phyloP scores from a whole-genome alignment of 306 rosid species.

The Canavalia ensiformis region DNA sequence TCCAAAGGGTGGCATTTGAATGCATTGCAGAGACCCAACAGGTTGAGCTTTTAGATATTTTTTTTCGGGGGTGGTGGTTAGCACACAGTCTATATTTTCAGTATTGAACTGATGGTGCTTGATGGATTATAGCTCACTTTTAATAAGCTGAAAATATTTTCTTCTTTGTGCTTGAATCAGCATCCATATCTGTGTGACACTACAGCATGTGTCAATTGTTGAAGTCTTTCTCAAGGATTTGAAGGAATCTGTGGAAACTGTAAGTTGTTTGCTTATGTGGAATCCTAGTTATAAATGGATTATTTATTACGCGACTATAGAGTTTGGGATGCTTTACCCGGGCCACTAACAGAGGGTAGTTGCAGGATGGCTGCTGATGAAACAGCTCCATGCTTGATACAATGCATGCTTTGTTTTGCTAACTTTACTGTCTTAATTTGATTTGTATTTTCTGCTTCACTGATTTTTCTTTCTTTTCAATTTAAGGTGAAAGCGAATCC shows the following conservation, averaged over 20 bases:
- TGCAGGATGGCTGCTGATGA: conserved; percentile 29
- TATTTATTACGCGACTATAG: neutral
- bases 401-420: neutral
- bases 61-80: neutral
- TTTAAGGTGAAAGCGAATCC: conserved; percentile 90
- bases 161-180: conserved; percentile 59
- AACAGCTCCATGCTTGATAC: conserved; percentile 22
- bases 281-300: conserved; percentile 36
- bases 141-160: conserved; percentile 42
- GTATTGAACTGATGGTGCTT: conserved; percentile 15
- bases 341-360: conserved; percentile 32
- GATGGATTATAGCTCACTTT: conserved; percentile 30
- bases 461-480: neutral
- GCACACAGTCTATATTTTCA: neutral
- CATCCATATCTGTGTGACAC: conserved; percentile 91
- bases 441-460: conserved; percentile 21
- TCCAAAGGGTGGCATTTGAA: conserved; percentile 99
- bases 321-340: conserved; percentile 11
- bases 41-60: conserved; percentile 52
- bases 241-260: conserved; percentile 78
- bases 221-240: conserved; percentile 81
- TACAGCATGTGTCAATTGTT: conserved; percentile 77
- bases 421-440: conserved; percentile 17
- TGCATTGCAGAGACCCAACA: conserved; percentile 95
- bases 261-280: conserved; percentile 55